Evolutionary conservation across 345 rosid genomes (phyloP).

Genomic region (Moricandia arvensis): DNA sequence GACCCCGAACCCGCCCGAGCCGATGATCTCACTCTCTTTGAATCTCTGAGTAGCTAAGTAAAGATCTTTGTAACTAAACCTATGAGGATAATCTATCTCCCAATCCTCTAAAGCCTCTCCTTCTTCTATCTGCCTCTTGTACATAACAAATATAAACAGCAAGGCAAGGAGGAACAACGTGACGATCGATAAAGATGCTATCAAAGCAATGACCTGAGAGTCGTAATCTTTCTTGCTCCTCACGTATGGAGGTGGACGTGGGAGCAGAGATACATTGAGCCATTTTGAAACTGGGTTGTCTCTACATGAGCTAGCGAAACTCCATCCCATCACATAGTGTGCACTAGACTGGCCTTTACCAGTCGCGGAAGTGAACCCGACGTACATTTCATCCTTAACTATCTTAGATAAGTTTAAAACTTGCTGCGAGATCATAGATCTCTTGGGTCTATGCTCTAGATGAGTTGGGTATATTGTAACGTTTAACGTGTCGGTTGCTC

Average conservation of each 20-base stretch:
- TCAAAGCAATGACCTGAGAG: conserved; percentile 25
- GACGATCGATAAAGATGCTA: conserved; percentile 28
- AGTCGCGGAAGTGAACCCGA: conserved; percentile 80
- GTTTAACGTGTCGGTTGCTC: conserved; percentile 18
- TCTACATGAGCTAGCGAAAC: conserved; percentile 48
- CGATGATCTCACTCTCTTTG: conserved; percentile 32
- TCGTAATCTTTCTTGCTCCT: conserved; percentile 29
- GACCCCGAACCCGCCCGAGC: conserved; percentile 31
- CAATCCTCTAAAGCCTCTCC: conserved; percentile 33
- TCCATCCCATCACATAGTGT: conserved; percentile 81
- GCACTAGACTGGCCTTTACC: conserved; percentile 50
- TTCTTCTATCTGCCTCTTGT: conserved; percentile 19
- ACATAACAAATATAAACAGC: conserved; percentile 11
- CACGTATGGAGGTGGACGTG: conserved; percentile 31
- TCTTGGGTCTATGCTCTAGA: conserved; percentile 26
- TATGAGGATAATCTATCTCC: conserved; percentile 36
- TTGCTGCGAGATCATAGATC: conserved; percentile 39
- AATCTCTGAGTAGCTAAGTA: conserved; percentile 26
- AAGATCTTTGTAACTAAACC: conserved; percentile 34
- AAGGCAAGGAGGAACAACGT: conserved; percentile 16
- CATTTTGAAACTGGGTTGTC: conserved; percentile 22
- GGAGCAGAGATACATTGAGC: conserved; percentile 49
- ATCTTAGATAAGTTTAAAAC: conserved; percentile 18
- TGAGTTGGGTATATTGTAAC: conserved; percentile 51
- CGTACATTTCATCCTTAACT: conserved; percentile 44